Evolutionary conservation across 2,329 filamentous ascomycete genomes (phyloP).

Genomic region (Epichloe sp.): DNA sequence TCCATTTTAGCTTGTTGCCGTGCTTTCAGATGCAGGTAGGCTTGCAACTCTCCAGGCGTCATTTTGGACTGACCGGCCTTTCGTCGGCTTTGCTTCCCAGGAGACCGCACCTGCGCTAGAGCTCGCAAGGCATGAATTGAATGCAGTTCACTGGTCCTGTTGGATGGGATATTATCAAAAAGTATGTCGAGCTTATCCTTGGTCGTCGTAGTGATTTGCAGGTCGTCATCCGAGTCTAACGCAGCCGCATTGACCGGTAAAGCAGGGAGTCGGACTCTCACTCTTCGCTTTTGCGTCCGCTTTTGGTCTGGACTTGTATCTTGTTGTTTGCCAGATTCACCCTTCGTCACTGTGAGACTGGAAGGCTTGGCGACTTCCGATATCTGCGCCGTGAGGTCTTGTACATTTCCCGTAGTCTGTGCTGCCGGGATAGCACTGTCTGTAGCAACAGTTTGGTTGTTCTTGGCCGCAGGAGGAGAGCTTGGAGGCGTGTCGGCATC

Average conservation of each 20-base stretch:
- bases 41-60: conserved; percentile 56
- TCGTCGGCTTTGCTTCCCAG: conserved; percentile 35
- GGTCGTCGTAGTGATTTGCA: conserved; percentile 45
- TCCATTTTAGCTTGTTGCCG: conserved; percentile 69
- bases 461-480: conserved; percentile 38
- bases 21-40: conserved; percentile 55
- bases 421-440: background rate
- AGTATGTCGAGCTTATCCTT: conserved; percentile 45
- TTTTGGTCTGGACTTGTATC: conserved; percentile 20
- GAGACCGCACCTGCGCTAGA: conserved; percentile 59
- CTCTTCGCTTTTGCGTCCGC: conserved; percentile 29
- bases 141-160: conserved; percentile 47
- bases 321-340: conserved; percentile 49
- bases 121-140: conserved; percentile 57
- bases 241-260: conserved; percentile 24
- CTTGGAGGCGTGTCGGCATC: conserved; percentile 57
- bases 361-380: background rate
- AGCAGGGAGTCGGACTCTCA: conserved; percentile 37
- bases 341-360: conserved; percentile 11
- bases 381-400: background rate
- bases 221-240: conserved; percentile 42
- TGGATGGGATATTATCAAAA: conserved; percentile 55
- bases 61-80: conserved; percentile 41
- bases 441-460: conserved; percentile 12
- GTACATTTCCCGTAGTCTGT: background rate